Base-by-base conservation (phyloP, 306 rosid species). In the Quercus wislizeni region DNA sequence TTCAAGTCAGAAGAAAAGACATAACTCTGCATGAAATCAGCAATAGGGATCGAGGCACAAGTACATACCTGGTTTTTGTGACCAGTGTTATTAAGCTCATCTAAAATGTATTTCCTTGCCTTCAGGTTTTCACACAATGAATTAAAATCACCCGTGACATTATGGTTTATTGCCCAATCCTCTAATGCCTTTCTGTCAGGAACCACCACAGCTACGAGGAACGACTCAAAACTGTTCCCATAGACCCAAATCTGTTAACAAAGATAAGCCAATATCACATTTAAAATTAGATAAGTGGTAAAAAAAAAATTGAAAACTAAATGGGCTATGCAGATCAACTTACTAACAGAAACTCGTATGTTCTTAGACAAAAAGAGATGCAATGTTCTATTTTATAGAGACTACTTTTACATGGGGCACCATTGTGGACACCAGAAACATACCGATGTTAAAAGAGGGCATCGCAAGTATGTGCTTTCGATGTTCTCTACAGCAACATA, bases 191-290 rank as follows among this genome's bases (percentile, higher is more conserved):
- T 87, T 63, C 57, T 81, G 74, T 92, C 99, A 18, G 99, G 99
- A 78, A 92, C 89, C 54, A 85, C 97, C 79, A 94, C 92, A 69
- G 97, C 95, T 83, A 94, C 99, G 64, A 94, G 91, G 83, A 86
- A 94, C n/a, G 99, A 90, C 89, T 94, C 99, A 30, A 92, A 94
- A 85, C 97, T 94, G 87, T 91, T 94, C 79, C 99, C 99, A 28
- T 94, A 90, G 63, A 94, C 97, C 99, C 97, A 94, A 77, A 94
- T 83, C 99, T 94, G 86, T 67, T 0, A 56, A 59, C 63, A 25
- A 65, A 76, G 75, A 19, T 83, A 82, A 68, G 51, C 35, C 21
- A 28, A 55, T 35, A 7, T 11, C 52, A 19, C 54, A 23, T 68
- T 12, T 23, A 14, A 5, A 46, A 35, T n/a, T 33, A 4, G 25